Conservation (phyloP, 1,284 basidiomycete genomes). For the Exobasidium rhododendri region DNA sequence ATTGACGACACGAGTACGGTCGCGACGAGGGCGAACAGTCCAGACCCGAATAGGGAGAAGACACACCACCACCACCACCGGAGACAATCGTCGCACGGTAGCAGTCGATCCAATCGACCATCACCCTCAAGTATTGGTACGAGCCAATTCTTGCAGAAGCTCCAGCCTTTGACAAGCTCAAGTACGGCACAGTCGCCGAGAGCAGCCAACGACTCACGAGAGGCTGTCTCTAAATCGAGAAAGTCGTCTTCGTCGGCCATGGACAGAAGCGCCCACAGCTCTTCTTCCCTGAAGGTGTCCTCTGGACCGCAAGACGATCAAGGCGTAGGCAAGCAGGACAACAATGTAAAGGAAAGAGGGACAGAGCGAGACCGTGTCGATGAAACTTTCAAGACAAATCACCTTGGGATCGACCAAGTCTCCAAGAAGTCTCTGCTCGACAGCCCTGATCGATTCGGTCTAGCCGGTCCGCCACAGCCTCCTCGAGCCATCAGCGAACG, state of each 20-base stretch:
- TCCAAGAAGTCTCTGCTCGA: slow-evolving; percentile 20
- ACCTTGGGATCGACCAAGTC: too few relatives aligned
- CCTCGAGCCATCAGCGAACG: slow-evolving; percentile 45
- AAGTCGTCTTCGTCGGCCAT: too few relatives aligned
- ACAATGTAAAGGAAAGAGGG: too few relatives aligned
- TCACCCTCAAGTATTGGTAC: neutral
- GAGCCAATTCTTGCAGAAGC: neutral
- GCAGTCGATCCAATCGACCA: neutral
- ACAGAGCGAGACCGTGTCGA: too few relatives aligned
- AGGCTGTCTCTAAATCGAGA: too few relatives aligned
- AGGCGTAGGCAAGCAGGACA: too few relatives aligned
- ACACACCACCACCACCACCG: slow-evolving; percentile 19
- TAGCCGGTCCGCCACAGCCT: slow-evolving; percentile 43
- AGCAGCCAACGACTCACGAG: too few relatives aligned
- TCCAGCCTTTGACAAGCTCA: neutral
- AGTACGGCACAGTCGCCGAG: neutral
- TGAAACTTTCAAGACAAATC: too few relatives aligned
- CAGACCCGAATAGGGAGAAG: neutral
- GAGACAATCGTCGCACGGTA: slow-evolving; percentile 6
- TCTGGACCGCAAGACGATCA: too few relatives aligned
- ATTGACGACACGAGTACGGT: slow-evolving; percentile 47
- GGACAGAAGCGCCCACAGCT: too few relatives aligned
- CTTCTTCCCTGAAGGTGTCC: too few relatives aligned
- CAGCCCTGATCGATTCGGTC: slow-evolving; percentile 44
- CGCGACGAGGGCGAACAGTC: slow-evolving; percentile 11